Evolutionary conservation across 2,329 filamentous ascomycete species (phyloP), one percentile per base, ranked within the genome.

Genomic region (Xenoacremonium recifei): DNA sequence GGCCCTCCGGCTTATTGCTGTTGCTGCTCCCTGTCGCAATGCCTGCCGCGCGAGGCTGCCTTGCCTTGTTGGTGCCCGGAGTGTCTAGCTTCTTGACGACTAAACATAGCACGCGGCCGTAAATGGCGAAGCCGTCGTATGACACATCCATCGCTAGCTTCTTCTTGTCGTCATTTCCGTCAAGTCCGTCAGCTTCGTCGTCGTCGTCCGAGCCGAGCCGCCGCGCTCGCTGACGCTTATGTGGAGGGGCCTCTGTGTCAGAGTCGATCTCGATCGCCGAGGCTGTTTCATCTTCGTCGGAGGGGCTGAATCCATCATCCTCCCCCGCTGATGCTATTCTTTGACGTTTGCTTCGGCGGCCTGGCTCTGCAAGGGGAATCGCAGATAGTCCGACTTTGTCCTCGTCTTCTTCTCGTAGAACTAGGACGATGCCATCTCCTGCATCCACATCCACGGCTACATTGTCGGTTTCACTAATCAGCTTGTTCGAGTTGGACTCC

Each of bases 61-160:
- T 65, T 35, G 64, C 62, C 51, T 68, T 76, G 52, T 66, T 72
- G 73, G 56, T 76, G n/a, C n/a, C n/a, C n/a, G n/a, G n/a, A n/a
- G n/a, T n/a, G 50, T 83, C 85, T 47, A 85, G 83, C 62, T 85
- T 87, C 65, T 82, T 84, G 58, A 99, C 84, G 7, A 99, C 86
- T 44, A 99, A 75, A 65, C 91, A 97, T 19, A 99, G 73, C 35
- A 96, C 89, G 54, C 89, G 86, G 10, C 93, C 90, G 68, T 96
- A 95, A 60, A 99, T 96, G 56, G 86, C 88, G 68, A 97, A 97
- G 7, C 93, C 92, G 58, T 97, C 90, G 67, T 97, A 99, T 12
- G 83, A 84, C 19, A 92, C 93, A 48, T 86, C 84, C 71, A 96
- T 80, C 16, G 79, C 80, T 55, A 95, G 70, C 65, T 96, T 97